These are phyloP conservation scores for Mortierella sp. DNA, from an alignment of 371 early-diverging fungal genomes.

Conservation along the genomic window DNA sequence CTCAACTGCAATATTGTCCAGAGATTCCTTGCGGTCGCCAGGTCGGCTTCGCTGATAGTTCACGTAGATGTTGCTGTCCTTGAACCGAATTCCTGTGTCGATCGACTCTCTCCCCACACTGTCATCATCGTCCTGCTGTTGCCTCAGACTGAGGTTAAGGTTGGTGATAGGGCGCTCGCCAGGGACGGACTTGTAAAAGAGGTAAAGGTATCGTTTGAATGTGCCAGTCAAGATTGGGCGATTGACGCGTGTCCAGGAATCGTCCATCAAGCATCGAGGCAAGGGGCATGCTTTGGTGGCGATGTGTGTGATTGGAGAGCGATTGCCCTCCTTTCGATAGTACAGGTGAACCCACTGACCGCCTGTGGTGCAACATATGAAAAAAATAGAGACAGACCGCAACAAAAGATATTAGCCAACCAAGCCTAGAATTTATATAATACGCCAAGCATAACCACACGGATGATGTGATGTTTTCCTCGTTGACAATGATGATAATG, in stretches of 20 bases:
- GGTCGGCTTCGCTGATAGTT: slow-evolving; percentile 27
- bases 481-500: not conserved
- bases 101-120: slow-evolving; percentile 58
- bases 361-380: slow-evolving; percentile 17
- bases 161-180: slow-evolving; percentile 40
- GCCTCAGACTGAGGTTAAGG: slow-evolving; percentile 38
- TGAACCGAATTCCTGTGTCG: slow-evolving; percentile 47
- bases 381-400: not conserved
- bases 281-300: slow-evolving; percentile 67
- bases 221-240: slow-evolving; percentile 53
- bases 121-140: slow-evolving; percentile 54
- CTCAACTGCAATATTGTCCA: slow-evolving; percentile 66
- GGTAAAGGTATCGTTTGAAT: slow-evolving; percentile 32
- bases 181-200: slow-evolving; percentile 46
- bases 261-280: slow-evolving; percentile 64
- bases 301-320: slow-evolving; percentile 67
- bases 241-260: slow-evolving; percentile 58
- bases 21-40: slow-evolving; percentile 19
- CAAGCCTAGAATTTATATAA: not conserved
- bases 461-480: slow-evolving; percentile 42
- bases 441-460: not conserved
- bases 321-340: slow-evolving; percentile 29
- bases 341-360: slow-evolving; percentile 57
- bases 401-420: not conserved
- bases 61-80: slow-evolving; percentile 37